A percentile compares a stretch with the other conserved stretches of the same genome.
phyloP scores from a whole-genome alignment of 176 grass and related monocot genomes.

The Pharus latifolius region DNA sequence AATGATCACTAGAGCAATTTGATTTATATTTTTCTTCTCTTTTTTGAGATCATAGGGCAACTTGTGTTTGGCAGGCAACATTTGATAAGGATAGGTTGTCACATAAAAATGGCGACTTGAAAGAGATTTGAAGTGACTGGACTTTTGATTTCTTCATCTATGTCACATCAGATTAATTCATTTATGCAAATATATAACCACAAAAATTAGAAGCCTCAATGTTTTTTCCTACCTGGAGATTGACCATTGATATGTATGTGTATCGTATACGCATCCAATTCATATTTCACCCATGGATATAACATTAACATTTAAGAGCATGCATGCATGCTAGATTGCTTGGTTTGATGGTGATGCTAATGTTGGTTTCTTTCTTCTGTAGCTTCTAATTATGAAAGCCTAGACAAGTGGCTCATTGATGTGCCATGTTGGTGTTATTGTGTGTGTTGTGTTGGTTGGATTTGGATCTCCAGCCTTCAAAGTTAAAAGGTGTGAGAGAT shows the following conservation, averaged over 20 bases:
- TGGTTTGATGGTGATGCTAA: not conserved
- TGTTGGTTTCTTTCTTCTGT: not conserved
- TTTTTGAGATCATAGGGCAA: too few species aligned
- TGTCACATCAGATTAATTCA: not conserved
- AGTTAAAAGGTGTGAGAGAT: too few species aligned
- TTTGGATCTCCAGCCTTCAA: too few species aligned
- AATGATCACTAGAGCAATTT: not conserved
- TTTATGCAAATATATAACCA: too few species aligned
- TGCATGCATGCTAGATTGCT: too few species aligned
- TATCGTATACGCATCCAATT: constrained; percentile 2
- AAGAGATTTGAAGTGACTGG: not conserved
- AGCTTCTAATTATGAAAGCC: not conserved
- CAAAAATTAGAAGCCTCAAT: not conserved
- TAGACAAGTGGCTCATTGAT: not conserved
- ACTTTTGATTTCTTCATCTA: not conserved
- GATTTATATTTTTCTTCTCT: too few species aligned
- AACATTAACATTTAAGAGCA: too few species aligned
- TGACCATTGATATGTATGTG: not conserved
- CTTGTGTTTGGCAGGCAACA: not conserved
- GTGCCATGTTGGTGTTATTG: too few species aligned
- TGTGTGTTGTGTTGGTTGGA: too few species aligned
- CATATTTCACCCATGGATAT: not conserved
- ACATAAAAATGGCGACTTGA: not conserved
- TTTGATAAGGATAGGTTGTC: constrained; percentile 7
- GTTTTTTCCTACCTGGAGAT: not conserved